Evolutionary conservation across 768 basidiomycete species (phyloP).

Genomic region (Trametopsis cervina): DNA sequence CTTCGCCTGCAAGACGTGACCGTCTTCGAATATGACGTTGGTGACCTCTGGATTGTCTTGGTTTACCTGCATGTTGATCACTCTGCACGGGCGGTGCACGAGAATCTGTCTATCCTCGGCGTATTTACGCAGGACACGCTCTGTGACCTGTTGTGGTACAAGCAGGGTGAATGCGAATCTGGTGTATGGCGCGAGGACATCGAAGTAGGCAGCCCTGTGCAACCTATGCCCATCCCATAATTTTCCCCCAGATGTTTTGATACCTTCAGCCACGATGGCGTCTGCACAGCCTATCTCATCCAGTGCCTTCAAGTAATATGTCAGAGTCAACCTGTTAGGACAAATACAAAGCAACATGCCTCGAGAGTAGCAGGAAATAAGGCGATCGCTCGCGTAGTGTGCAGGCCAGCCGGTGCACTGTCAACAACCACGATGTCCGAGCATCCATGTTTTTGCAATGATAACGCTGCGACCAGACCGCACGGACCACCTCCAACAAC

Average conservation of each 20-base stretch:
- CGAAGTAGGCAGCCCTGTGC: constrained; percentile 27
- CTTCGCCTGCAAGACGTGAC: constrained; percentile 33
- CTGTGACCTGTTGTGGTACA: constrained; percentile 39
- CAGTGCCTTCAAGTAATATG: constrained; percentile 29
- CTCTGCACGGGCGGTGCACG: constrained; percentile 33
- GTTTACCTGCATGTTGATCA: constrained; percentile 29
- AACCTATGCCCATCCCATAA: constrained; percentile 25
- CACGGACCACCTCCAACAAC: constrained; percentile 46
- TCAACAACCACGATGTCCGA: constrained; percentile 40
- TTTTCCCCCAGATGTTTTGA: constrained; percentile 22
- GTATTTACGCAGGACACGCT: constrained; percentile 31
- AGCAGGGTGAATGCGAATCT: constrained; percentile 36
- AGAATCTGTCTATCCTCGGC: constrained; percentile 26
- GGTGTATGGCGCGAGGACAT: constrained; percentile 32
- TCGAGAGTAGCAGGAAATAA: constrained; percentile 50
- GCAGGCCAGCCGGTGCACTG: constrained; percentile 23
- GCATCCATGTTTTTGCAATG: constrained; percentile 36
- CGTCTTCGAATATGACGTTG: constrained; percentile 41
- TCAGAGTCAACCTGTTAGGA: not conserved
- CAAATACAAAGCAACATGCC: constrained; percentile 22
- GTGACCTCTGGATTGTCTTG: constrained; percentile 22
- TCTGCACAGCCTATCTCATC: constrained; percentile 38
- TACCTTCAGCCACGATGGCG: constrained; percentile 30
- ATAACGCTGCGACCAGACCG: constrained; percentile 40
- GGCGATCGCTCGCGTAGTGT: constrained; percentile 37